Conservation (phyloP, 805 yeast species). For the Myxozyma vanderwaltii region DNA sequence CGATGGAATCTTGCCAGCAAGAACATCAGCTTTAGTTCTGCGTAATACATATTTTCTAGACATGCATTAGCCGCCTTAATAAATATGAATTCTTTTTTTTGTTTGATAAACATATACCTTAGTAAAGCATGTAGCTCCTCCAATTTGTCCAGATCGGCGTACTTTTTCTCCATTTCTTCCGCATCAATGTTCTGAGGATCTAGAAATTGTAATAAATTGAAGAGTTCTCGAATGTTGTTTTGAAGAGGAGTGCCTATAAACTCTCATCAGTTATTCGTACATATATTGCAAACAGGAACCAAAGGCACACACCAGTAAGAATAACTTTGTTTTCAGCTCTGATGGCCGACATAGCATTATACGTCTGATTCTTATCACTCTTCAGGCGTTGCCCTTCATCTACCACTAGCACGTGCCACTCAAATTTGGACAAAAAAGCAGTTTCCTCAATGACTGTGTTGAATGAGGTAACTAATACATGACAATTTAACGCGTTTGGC, state of each 20-base stretch:
- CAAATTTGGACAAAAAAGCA: slow-evolving; percentile 50
- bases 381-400: slow-evolving; percentile 95
- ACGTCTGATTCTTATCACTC: slow-evolving; percentile 45
- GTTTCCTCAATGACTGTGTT: slow-evolving; percentile 75
- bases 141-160: slow-evolving; percentile 84
- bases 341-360: slow-evolving; percentile 52
- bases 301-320: slow-evolving; percentile 61
- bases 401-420: slow-evolving; percentile 81
- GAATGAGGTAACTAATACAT: slow-evolving; percentile 80
- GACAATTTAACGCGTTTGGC: slow-evolving; percentile 38
- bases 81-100: slow-evolving; percentile 11
- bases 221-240: slow-evolving; percentile 82
- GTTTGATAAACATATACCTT: neutral
- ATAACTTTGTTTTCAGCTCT: slow-evolving; percentile 66
- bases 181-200: slow-evolving; percentile 82
- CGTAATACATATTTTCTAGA: slow-evolving; percentile 81
- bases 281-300: no score
- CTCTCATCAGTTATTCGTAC: neutral
- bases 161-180: slow-evolving; percentile 80
- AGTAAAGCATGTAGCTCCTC: slow-evolving; percentile 77
- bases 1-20: slow-evolving; percentile 69
- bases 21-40: slow-evolving; percentile 76
- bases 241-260: slow-evolving; percentile 88
- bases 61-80: neutral
- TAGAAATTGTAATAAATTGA: slow-evolving; percentile 83